phyloP scores from a whole-genome alignment of 1,284 basidiomycete species.

The Anthracocystis setariae region DNA sequence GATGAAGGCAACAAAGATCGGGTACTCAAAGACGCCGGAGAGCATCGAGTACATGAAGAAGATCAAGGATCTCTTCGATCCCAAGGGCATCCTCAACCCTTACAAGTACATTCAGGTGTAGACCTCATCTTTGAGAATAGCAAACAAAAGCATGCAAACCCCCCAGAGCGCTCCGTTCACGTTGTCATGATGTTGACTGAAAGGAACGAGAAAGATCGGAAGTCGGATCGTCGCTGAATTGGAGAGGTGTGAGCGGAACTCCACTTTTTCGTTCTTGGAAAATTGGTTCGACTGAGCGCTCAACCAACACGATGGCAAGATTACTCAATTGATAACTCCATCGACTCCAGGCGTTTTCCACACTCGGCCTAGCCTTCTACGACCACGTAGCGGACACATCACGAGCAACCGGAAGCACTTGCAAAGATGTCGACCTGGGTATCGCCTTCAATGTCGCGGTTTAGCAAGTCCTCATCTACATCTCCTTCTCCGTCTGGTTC shows the following conservation, averaged over 20 bases:
- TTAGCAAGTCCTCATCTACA: slow-evolving; percentile 13
- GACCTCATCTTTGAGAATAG: neutral
- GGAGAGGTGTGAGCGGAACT: neutral
- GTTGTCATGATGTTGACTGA: neutral
- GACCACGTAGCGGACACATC: too few species aligned
- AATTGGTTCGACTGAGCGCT: slow-evolving; percentile 22
- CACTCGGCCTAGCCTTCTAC: too few species aligned
- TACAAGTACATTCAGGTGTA: slow-evolving; percentile 72
- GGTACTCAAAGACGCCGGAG: slow-evolving; percentile 83
- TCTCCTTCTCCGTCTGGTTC: slow-evolving; percentile 2
- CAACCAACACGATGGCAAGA: neutral
- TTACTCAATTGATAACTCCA: slow-evolving; percentile 8
- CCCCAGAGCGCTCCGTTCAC: too few species aligned
- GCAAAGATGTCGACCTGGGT: slow-evolving; percentile 42
- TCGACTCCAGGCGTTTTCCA: neutral
- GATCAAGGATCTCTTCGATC: slow-evolving; percentile 91
- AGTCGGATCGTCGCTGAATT: slow-evolving; percentile 5
- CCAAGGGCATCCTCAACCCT: slow-evolving; percentile 89
- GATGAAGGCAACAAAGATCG: slow-evolving; percentile 92
- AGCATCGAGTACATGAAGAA: slow-evolving; percentile 89
- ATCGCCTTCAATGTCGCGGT: slow-evolving; percentile 39
- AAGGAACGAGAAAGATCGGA: slow-evolving; percentile 7
- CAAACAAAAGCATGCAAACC: too few species aligned
- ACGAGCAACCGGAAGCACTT: neutral
- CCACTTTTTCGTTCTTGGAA: slow-evolving; percentile 1